A percentile compares a stretch with the other conserved stretches of the same genome.
Conservation (phyloP, 768 basidiomycete genomes). For the Dentipellis sp. region DNA sequence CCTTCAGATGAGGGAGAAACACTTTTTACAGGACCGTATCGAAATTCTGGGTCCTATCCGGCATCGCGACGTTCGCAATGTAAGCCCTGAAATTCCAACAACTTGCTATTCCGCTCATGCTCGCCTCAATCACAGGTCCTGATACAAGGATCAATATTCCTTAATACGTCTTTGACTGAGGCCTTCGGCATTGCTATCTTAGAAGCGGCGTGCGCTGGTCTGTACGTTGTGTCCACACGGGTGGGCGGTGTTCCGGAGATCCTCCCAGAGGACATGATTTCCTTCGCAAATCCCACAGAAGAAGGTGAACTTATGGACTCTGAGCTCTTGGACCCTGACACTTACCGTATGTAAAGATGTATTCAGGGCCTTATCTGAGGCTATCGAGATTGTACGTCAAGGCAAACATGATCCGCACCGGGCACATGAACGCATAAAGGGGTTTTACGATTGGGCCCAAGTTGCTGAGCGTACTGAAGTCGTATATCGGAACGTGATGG, state of each 20-base stretch:
- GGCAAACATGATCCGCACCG: conserved; percentile 65
- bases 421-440: conserved; percentile 71
- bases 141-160: conserved; percentile 76
- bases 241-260: conserved; percentile 97
- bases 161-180: conserved; percentile 95
- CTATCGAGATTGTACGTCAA: conserved; percentile 56
- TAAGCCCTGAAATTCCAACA: neutral
- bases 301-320: conserved; percentile 52
- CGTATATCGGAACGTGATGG: conserved; percentile 69
- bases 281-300: conserved; percentile 88
- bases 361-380: conserved; percentile 72
- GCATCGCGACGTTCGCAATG: conserved; percentile 76
- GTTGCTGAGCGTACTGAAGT: conserved; percentile 74
- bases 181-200: conserved; percentile 96
- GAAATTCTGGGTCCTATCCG: conserved; percentile 75
- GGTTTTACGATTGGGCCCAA: conserved; percentile 82
- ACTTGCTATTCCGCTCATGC: neutral
- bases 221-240: conserved; percentile 89
- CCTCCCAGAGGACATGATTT: conserved; percentile 89
- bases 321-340: too few species aligned
- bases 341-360: conserved; percentile 46
- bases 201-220: conserved; percentile 90
- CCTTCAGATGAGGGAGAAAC: conserved; percentile 90
- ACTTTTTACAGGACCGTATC: conserved; percentile 87
- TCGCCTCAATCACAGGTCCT: conserved; percentile 49